Evolutionary conservation across 2,329 filamentous ascomycete species (phyloP), one percentile per base, ranked within the genome.

Genomic region (Epicoccum sorghinum): DNA sequence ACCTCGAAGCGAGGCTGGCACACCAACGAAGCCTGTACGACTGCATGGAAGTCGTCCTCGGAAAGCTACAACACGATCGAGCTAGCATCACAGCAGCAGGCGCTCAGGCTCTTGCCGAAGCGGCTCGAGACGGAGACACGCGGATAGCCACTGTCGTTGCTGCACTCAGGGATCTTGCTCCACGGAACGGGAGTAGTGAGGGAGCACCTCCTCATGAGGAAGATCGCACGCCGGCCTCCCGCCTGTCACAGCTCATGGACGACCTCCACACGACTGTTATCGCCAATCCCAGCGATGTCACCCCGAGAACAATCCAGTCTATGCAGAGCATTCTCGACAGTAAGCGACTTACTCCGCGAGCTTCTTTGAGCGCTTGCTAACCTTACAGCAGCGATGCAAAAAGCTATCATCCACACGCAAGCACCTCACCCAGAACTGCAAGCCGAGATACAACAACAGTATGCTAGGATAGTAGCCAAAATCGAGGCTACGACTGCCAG

Each of bases 401-500:
- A 62, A 39, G 65, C 65, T 8, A 37, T 72, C 13, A 62, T 66
- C 13, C 57, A 64, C 24, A 59, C 47, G 40, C 67, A 61, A 13
- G 59, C 64, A 13, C 61, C 65, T n/a, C 64, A 70, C 14, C 68
- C 65, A 12, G 65, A 72, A 52, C 58, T 71, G 24, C 67, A 73
- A 50, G 53, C 56, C 40, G 62, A 70, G 53, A 59, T 71, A 7
- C 65, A 67, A 38, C 57, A 65, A 55, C 67, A 70, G 63, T 62
- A 61, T 45, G 63, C 65, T 51, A 70, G 65, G 57, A 65, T 73
- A 53, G 62, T 69, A 45, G 65, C 66, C 54, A 73, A 72, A 49
- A 59, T 73, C 47, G 61, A 62, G 49, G 18, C 18, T 18, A 18
- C 57, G 68, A 18, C 18, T 18, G 18, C 77, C 51, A 75, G 73